A percentile compares a stretch with the other conserved stretches of the same genome.
Conservation (phyloP, 2,329 filamentous ascomycete species). For the Claviceps spartinae region DNA sequence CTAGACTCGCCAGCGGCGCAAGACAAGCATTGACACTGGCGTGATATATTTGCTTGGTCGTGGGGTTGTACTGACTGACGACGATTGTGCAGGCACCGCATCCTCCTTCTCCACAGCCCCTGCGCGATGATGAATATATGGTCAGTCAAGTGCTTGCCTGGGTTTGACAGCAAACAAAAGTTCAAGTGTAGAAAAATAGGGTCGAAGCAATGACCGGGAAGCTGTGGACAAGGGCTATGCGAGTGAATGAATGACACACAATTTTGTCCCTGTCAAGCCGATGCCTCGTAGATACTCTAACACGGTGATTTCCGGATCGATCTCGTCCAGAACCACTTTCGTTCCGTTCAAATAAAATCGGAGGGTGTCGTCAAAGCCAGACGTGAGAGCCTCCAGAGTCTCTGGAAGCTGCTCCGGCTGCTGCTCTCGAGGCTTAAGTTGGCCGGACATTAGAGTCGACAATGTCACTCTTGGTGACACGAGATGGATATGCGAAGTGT, state of each 20-base stretch:
- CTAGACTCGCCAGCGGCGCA: conserved; percentile 80
- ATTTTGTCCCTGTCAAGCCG: conserved; percentile 86
- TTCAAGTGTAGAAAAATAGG: no score
- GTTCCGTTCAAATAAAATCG: conserved; percentile 94
- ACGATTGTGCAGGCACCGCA: conserved; percentile 96
- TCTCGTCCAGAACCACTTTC: conserved; percentile 68
- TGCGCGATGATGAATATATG: conserved; percentile 13
- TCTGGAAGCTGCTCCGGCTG: conserved; percentile 26
- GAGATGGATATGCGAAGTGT: no score
- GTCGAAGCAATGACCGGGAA: no score
- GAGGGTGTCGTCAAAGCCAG: conserved; percentile 72
- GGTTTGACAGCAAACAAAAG: background rate
- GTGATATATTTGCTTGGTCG: conserved; percentile 86
- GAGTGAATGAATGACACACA: conserved; percentile 31
- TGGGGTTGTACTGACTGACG: conserved; percentile 84
- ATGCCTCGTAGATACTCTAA: conserved; percentile 88
- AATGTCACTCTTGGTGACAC: no score
- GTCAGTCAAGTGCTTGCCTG: background rate
- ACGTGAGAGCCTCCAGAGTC: conserved; percentile 41
- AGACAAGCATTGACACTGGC: conserved; percentile 94
- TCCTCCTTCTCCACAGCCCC: conserved; percentile 86
- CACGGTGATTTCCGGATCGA: conserved; percentile 84
- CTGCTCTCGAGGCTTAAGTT: conserved; percentile 41
- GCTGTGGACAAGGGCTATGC: background rate
- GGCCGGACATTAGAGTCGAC: background rate